Evolutionary conservation across 2,329 filamentous ascomycete genomes (phyloP).

Genomic region (Venturia aucupariae): DNA sequence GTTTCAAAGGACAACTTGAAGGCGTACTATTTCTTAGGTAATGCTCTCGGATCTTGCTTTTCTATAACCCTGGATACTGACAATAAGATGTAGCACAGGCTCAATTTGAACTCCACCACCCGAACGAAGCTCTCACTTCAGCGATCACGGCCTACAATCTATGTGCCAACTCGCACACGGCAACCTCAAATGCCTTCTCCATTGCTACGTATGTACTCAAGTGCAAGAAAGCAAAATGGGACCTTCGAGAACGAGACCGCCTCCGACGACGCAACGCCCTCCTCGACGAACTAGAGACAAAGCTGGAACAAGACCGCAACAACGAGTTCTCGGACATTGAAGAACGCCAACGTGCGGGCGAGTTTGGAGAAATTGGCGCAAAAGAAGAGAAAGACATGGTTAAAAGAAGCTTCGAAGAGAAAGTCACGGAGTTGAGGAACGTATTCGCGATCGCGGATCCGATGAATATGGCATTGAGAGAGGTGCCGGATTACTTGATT

Average conservation of each 20-base stretch:
- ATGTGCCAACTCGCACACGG: constrained; percentile 46
- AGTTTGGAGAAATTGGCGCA: constrained; percentile 36
- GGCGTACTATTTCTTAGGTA: constrained; percentile 65
- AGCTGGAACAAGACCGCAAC: constrained; percentile 27
- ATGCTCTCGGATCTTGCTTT: constrained; percentile 14
- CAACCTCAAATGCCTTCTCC: constrained; percentile 58
- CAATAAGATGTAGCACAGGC: constrained; percentile 53
- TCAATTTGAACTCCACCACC: constrained; percentile 62
- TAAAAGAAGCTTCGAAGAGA: constrained; percentile 28
- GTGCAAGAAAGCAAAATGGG: constrained; percentile 83
- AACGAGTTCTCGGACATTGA: constrained; percentile 31
- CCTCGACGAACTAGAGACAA: constrained; percentile 48
- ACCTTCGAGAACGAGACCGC: constrained; percentile 57
- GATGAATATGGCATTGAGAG: constrained; percentile 32
- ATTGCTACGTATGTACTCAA: constrained; percentile 66
- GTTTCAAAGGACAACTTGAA: constrained; percentile 64
- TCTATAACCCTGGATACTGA: background rate
- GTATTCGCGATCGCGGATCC: constrained; percentile 41
- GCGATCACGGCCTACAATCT: constrained; percentile 65
- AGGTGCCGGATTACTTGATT: constrained; percentile 66
- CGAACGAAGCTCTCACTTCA: constrained; percentile 61
- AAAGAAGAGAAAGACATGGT: constrained; percentile 41
- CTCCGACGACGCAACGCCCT: constrained; percentile 48
- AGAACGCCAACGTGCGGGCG: constrained; percentile 25
- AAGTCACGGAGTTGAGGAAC: constrained; percentile 34